Conservation (phyloP, 768 basidiomycete species). For the Podaxis rugospora region DNA sequence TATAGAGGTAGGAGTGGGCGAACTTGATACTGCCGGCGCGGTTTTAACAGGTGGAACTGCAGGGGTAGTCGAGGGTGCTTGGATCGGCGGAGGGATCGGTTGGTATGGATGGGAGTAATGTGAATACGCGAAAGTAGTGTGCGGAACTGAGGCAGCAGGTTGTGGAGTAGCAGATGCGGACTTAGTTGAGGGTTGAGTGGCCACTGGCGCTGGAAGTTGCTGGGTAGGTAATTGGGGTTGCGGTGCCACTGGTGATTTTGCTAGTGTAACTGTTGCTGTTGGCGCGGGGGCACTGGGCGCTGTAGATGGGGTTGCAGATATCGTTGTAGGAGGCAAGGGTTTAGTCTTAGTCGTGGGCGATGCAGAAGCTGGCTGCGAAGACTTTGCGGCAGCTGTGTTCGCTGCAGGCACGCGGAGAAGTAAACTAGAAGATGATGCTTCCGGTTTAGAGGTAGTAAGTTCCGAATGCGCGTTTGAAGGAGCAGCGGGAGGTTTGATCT, state of each 20-base stretch:
- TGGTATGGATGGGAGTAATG: conserved; percentile 49
- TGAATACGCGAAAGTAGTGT: conserved; percentile 26
- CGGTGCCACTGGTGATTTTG: not conserved
- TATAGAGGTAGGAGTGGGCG: conserved; percentile 32
- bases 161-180: conserved; percentile 26
- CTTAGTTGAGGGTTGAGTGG: conserved; percentile 16
- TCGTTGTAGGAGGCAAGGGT: not conserved
- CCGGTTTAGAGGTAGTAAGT: not conserved
- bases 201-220: conserved; percentile 16
- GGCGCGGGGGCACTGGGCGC: conserved; percentile 12
- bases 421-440: conserved; percentile 12
- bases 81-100: conserved; percentile 34
- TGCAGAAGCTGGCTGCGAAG: not conserved
- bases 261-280: not conserved
- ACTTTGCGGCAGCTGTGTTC: not conserved
- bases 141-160: conserved; percentile 24
- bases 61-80: conserved; percentile 20
- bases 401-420: conserved; percentile 13
- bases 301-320: conserved; percentile 15
- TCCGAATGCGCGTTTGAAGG: conserved; percentile 12
- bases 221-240: conserved; percentile 24
- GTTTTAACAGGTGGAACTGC: conserved; percentile 18
- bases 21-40: conserved; percentile 29
- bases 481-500: conserved; percentile 60
- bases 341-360: not conserved